Evolutionary conservation across 441 rosid genomes (phyloP).

Genomic region (Corymbia calophylla): DNA sequence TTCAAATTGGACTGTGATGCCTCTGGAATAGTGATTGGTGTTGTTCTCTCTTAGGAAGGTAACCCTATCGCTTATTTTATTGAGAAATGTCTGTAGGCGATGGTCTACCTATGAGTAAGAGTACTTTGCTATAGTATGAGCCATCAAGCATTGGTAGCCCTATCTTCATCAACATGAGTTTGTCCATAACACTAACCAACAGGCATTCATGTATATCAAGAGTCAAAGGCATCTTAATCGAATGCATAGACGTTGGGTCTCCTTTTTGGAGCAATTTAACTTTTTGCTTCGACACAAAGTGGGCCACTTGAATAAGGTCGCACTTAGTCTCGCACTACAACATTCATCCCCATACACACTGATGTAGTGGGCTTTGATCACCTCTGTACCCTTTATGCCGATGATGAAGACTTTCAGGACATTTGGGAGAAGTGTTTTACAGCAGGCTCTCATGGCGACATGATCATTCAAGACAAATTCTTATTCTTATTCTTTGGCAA

Average conservation of each 20-base stretch:
- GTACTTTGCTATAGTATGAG: fast-evolving
- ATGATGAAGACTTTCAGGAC: not conserved
- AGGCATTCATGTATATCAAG: not conserved
- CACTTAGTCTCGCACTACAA: fast-evolving
- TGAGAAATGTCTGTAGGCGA: not conserved
- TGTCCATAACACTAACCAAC: fast-evolving
- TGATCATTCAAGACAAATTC: not conserved
- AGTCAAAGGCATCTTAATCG: not conserved
- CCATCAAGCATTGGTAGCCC: not conserved
- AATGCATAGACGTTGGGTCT: not conserved
- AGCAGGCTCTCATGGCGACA: not conserved
- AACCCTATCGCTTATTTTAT: not conserved
- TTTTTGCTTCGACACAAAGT: no score
- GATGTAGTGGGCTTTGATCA: not conserved
- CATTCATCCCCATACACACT: not conserved
- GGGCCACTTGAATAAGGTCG: no score
- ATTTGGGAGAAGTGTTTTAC: fast-evolving
- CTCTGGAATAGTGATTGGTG: not conserved
- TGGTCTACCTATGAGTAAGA: not conserved
- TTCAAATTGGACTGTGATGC: not conserved
- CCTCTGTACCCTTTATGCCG: not conserved
- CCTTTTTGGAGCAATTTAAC: no score
- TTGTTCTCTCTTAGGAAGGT: not conserved
- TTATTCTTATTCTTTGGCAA: fast-evolving
- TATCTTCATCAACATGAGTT: not conserved